Percentiles rank a stretch among this genome's conserved stretches.
phyloP scores from a whole-genome alignment of 345 rosid genomes.

The Corymbia maculata region DNA sequence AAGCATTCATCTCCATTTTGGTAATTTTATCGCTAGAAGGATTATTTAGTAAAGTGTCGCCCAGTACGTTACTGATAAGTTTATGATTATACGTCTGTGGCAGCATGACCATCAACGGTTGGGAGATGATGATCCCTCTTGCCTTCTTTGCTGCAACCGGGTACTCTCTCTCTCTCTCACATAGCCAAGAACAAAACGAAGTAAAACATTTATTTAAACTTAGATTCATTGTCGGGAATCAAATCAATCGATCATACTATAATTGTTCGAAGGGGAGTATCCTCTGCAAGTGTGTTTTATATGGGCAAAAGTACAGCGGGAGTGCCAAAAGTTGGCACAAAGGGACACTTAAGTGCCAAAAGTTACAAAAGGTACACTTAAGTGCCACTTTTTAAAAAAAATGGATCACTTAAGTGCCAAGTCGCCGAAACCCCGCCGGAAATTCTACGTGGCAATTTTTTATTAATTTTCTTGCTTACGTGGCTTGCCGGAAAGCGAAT shows the following conservation, averaged over 20 bases:
- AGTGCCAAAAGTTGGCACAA: too few relatives aligned
- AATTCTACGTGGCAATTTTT: too few relatives aligned
- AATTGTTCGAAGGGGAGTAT: background rate
- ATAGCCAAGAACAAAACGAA: background rate
- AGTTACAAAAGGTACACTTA: too few relatives aligned
- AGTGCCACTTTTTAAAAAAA: too few relatives aligned
- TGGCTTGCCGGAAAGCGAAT: too few relatives aligned
- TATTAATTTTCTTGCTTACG: too few relatives aligned
- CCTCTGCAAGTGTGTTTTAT: background rate
- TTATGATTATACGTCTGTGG: background rate
- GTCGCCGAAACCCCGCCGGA: too few relatives aligned
- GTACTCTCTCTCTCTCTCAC: background rate
- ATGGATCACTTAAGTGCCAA: too few relatives aligned
- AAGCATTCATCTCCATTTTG: background rate
- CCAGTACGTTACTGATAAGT: background rate
- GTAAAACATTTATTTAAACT: background rate
- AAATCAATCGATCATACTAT: background rate
- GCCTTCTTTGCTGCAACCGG: slow-evolving; percentile 36
- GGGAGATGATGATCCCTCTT: slow-evolving; percentile 34
- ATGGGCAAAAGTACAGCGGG: too few relatives aligned
- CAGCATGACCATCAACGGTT: slow-evolving; percentile 38
- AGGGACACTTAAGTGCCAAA: too few relatives aligned
- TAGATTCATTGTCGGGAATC: background rate
- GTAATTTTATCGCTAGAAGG: background rate
- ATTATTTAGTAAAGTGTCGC: background rate